A percentile compares a stretch with the other conserved stretches of the same genome.
Evolutionary conservation across 2,329 filamentous ascomycete species (phyloP).

Genomic region (Macrophomina phaseolina): DNA sequence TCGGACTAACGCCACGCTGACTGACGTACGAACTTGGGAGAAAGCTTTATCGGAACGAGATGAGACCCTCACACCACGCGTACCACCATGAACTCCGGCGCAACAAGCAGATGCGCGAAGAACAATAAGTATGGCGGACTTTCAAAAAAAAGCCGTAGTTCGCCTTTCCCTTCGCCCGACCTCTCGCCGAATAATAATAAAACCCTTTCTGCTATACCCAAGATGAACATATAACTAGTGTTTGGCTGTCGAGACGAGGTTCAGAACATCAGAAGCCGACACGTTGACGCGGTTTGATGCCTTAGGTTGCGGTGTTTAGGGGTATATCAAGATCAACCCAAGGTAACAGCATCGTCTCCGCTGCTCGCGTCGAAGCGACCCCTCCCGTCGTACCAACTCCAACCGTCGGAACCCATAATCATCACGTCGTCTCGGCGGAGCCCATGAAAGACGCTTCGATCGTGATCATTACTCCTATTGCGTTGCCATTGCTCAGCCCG

Average conservation of each 20-base stretch:
- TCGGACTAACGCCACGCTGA: slow-evolving; percentile 25
- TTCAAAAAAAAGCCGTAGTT: slow-evolving; percentile 10
- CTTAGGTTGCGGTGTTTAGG: slow-evolving; percentile 3
- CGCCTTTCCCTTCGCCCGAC: slow-evolving; percentile 8
- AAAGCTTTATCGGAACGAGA: slow-evolving; percentile 21
- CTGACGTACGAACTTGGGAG: slow-evolving; percentile 4
- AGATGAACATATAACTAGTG: slow-evolving; percentile 25
- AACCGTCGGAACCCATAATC: slow-evolving; percentile 14
- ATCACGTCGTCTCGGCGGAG: slow-evolving; percentile 25
- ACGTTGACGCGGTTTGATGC: slow-evolving; percentile 11
- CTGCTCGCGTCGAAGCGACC: slow-evolving; percentile 15
- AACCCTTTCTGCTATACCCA: slow-evolving; percentile 23
- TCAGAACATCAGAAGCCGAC: slow-evolving; percentile 4
- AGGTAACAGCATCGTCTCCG: slow-evolving; percentile 13
- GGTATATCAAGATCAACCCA: slow-evolving; percentile 25
- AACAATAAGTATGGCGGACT: slow-evolving; percentile 9
- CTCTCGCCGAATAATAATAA: slow-evolving; percentile 6
- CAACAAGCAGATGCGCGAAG: slow-evolving; percentile 8
- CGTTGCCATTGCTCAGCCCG: slow-evolving; percentile 3
- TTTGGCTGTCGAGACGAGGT: neutral
- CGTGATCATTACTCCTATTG: neutral
- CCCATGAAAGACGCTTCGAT: slow-evolving; percentile 20
- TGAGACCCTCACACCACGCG: neutral
- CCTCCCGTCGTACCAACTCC: slow-evolving; percentile 11
- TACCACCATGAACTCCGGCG: neutral